Conservation (phyloP, 352 stramenopile genomes). For the Pythium dissotocum region DNA sequence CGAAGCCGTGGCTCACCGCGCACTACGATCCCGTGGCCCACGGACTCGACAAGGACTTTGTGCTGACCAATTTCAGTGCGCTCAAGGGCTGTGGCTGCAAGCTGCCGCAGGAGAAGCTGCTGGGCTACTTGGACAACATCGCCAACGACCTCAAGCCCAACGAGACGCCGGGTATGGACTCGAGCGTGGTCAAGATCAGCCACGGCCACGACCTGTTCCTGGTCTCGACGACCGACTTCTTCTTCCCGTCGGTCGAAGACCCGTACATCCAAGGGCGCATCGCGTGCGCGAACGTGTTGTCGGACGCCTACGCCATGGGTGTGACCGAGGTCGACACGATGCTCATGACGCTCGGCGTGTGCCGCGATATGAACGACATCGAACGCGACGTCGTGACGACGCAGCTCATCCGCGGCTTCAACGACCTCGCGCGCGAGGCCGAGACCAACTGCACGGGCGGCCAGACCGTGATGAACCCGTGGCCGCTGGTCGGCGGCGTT, state of each 20-base stretch:
- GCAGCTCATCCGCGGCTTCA: slow-evolving; percentile 95
- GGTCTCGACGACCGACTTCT: slow-evolving; percentile 95
- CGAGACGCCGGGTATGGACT: slow-evolving; percentile 88
- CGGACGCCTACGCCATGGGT: slow-evolving; percentile 94
- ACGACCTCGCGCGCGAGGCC: slow-evolving; percentile 84
- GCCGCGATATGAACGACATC: slow-evolving; percentile 90
- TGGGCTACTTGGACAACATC: slow-evolving; percentile 90
- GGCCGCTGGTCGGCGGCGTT: slow-evolving; percentile 94
- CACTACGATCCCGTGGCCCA: slow-evolving; percentile 60
- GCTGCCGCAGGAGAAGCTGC: slow-evolving; percentile 92
- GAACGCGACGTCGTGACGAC: slow-evolving; percentile 92
- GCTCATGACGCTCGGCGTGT: slow-evolving; percentile 94
- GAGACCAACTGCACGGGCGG: slow-evolving; percentile 92
- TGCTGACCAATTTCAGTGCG: slow-evolving; percentile 80
- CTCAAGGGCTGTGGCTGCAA: slow-evolving; percentile 97
- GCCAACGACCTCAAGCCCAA: slow-evolving; percentile 92
- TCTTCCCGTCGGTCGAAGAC: slow-evolving; percentile 94
- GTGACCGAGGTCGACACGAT: slow-evolving; percentile 94
- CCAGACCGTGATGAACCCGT: slow-evolving; percentile 96
- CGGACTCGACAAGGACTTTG: slow-evolving; percentile 75
- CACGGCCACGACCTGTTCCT: slow-evolving; percentile 83
- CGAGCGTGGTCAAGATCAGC: slow-evolving; percentile 89
- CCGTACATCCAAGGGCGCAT: slow-evolving; percentile 93
- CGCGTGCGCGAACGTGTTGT: slow-evolving; percentile 94
- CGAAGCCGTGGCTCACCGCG: slow-evolving; percentile 25